These are phyloP conservation scores for Filobasidium wieringae DNA, from an alignment of 768 basidiomycete species.

Conservation along the genomic window DNA sequence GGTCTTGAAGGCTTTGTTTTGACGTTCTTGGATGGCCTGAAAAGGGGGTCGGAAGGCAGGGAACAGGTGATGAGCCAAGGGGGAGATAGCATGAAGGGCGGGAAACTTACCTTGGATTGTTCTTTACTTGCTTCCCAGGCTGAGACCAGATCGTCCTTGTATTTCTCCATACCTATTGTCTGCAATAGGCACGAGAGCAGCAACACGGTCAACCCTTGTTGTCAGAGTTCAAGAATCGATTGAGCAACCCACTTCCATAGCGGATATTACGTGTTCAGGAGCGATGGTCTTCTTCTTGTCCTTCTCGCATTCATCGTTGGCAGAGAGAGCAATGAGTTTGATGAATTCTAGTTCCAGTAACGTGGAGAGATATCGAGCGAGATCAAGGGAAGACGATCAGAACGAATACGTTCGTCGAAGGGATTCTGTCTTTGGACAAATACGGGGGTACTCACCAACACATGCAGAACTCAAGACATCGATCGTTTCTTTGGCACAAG, in stretches of 20 bases:
- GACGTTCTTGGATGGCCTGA: constrained; percentile 21
- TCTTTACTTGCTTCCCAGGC: constrained; percentile 94
- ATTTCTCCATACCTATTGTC: constrained; percentile 86
- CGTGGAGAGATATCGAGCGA: background rate
- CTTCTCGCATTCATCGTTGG: constrained; percentile 95
- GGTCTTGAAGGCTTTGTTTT: constrained; percentile 41
- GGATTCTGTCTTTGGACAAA: background rate
- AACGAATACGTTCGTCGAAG: background rate
- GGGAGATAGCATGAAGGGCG: background rate
- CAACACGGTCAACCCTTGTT: background rate
- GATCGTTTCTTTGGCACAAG: constrained; percentile 89
- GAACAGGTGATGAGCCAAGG: background rate
- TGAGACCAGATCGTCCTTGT: constrained; percentile 78
- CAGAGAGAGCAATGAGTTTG: constrained; percentile 89
- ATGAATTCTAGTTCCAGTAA: constrained; percentile 66
- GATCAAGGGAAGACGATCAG: background rate
- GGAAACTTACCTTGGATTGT: constrained; percentile 63
- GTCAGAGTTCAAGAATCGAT: background rate
- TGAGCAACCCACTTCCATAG: constrained; percentile 58
- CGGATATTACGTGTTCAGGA: constrained; percentile 88
- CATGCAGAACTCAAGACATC: constrained; percentile 97
- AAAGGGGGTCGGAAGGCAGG: background rate
- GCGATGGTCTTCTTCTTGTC: constrained; percentile 98
- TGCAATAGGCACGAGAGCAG: constrained; percentile 32
- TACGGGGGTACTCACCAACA: constrained; percentile 57